Evolutionary conservation across 2,329 filamentous ascomycete species (phyloP).

Genomic region (Diaporthe humulicola): DNA sequence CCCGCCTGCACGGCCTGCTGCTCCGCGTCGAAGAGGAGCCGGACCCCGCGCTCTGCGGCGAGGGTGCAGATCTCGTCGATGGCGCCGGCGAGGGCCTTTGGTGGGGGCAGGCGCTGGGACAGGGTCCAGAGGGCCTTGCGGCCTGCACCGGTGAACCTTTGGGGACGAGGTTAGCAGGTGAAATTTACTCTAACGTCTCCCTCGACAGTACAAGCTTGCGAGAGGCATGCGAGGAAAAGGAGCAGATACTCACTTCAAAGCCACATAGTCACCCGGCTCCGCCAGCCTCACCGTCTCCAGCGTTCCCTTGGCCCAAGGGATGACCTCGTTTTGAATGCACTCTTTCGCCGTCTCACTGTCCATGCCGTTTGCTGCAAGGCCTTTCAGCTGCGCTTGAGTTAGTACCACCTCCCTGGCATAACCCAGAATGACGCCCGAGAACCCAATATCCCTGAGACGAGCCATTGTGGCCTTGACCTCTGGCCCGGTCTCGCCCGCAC

Average conservation of each 20-base stretch:
- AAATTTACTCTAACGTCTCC: not conserved
- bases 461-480: conserved; percentile 78
- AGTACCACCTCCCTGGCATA: conserved; percentile 88
- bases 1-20: conserved; percentile 83
- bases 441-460: conserved; percentile 80
- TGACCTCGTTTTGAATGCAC: conserved; percentile 71
- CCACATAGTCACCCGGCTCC: conserved; percentile 76
- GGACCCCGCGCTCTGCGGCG: conserved; percentile 76
- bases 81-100: conserved; percentile 73
- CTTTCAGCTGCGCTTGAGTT: conserved; percentile 63
- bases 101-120: conserved; percentile 71
- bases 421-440: conserved; percentile 85
- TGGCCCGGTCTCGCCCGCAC: conserved; percentile 79
- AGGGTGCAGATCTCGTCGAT: conserved; percentile 82
- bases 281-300: conserved; percentile 81
- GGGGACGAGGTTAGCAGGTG: not conserved
- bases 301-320: conserved; percentile 80
- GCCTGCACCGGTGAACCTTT: conserved; percentile 83
- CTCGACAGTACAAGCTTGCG: not conserved
- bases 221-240: too few species aligned
- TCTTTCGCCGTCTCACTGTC: conserved; percentile 62
- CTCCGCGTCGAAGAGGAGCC: conserved; percentile 88
- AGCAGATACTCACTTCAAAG: conserved; percentile 65
- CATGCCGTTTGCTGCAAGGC: conserved; percentile 56
- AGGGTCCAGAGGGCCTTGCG: conserved; percentile 77